These are phyloP conservation scores for Zangia roseola DNA, from an alignment of 768 basidiomycete species.

Conservation along the genomic window DNA sequence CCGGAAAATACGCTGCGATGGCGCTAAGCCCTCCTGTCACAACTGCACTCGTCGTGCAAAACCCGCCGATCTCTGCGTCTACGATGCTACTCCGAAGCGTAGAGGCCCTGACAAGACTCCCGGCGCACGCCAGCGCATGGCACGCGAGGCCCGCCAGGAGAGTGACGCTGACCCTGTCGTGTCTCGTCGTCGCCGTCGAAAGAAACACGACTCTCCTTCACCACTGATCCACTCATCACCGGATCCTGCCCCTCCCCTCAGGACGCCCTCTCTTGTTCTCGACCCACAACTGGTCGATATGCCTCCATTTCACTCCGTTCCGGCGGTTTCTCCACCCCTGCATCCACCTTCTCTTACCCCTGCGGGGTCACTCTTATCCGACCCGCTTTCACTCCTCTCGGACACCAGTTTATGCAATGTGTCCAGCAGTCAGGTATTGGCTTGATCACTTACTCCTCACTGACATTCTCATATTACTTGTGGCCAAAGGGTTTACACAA, in stretches of 20 bases:
- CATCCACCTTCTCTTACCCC: conserved; percentile 1
- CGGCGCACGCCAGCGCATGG: conserved; percentile 71
- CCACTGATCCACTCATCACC: not conserved
- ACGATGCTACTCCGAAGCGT: conserved; percentile 72
- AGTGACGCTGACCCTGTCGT: conserved; percentile 25
- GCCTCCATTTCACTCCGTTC: conserved; percentile 12
- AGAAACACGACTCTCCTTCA: conserved; percentile 1
- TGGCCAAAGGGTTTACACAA: conserved; percentile 23
- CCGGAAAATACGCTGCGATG: conserved; percentile 82
- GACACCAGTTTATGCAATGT: conserved; percentile 11
- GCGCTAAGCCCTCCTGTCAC: conserved; percentile 72
- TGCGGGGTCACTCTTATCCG: conserved; percentile 9
- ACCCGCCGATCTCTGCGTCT: conserved; percentile 51
- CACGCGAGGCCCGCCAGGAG: conserved; percentile 40
- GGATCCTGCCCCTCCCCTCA: conserved; percentile 1
- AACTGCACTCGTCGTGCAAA: conserved; percentile 61
- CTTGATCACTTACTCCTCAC: conserved; percentile 21
- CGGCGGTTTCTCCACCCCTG: not conserved
- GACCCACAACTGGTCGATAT: conserved; percentile 28
- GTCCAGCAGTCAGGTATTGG: conserved; percentile 31
- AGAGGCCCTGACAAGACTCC: conserved; percentile 78
- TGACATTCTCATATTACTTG: conserved; percentile 22
- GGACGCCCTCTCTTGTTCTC: conserved; percentile 14
- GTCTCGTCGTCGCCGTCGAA: conserved; percentile 26
- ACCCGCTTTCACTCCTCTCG: conserved; percentile 7